Percentiles rank a stretch among this genome's conserved stretches.
Evolutionary conservation across 257 asterid species (phyloP).

Genomic region (Solanum rostratum): DNA sequence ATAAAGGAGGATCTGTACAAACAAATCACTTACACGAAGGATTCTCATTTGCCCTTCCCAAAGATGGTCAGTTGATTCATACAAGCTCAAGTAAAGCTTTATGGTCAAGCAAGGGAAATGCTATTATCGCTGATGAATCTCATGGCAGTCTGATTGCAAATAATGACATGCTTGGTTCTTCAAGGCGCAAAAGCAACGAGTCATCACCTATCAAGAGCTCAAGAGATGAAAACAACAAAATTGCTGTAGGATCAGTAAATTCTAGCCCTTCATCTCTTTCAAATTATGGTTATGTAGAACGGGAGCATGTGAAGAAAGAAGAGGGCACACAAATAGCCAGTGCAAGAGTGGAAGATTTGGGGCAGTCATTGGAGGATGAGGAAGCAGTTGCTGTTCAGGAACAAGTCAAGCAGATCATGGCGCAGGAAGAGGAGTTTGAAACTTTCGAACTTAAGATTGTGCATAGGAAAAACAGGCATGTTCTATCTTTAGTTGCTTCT

Average conservation of each 20-base stretch:
- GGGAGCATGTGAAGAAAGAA: slow-evolving; percentile 1
- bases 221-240: slow-evolving; percentile 7
- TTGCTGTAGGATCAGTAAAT: slow-evolving; percentile 8
- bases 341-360: slow-evolving; percentile 8
- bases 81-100: slow-evolving; percentile 7
- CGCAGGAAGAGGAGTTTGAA: slow-evolving; percentile 24
- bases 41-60: slow-evolving; percentile 16
- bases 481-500: not conserved
- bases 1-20: slow-evolving; percentile 2
- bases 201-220: slow-evolving; percentile 15
- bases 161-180: slow-evolving; percentile 12
- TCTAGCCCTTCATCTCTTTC: slow-evolving; percentile 19
- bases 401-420: slow-evolving; percentile 21
- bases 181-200: slow-evolving; percentile 3
- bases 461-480: slow-evolving; percentile 23
- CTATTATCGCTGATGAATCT: not conserved
- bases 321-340: not conserved
- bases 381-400: slow-evolving; percentile 20
- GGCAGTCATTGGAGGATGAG: slow-evolving; percentile 16
- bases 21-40: slow-evolving; percentile 8
- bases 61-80: slow-evolving; percentile 12
- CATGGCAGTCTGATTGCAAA: slow-evolving; percentile 1
- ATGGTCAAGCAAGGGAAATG: slow-evolving; percentile 4
- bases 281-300: slow-evolving; percentile 9
- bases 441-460: slow-evolving; percentile 21